Evolutionary conservation across 1,284 basidiomycete species (phyloP), one percentile per base, ranked within the genome.

Genomic region (Rhodotorula sp.): DNA sequence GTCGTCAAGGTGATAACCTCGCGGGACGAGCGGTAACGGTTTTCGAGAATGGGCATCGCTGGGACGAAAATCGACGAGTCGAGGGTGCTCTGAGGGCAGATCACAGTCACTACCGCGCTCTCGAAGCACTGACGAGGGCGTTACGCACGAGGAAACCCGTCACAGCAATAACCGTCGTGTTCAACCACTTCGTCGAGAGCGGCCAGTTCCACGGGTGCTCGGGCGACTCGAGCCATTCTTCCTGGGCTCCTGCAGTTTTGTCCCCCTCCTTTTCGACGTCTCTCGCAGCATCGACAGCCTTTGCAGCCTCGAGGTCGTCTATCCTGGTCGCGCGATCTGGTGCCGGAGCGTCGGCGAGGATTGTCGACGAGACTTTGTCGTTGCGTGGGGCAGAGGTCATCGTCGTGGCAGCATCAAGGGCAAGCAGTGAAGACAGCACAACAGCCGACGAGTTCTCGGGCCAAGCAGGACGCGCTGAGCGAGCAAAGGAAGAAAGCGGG

Each of bases 11-110:
- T 74, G 15, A 77, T 77, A n/a, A 81, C 68, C 69, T 79, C 80
- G 30, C 75, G 73, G 22, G 60, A 54, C 2, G 75, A 73, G 1
- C 76, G 76, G 61, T 80, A 81, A 44, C 79, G 78, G 19, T 66
- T 70, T 66, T 76, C 76, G 11, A 77, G 71, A 2, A 70, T 71
- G 46, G 78, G 75, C 1, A 79, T 72, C 2, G 78, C 79, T 0
- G 81, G 79, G 4, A 81, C 79, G 57, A 77, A 77, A 30, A 81
- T 79, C 9, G 74, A 77, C 44, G 76, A 78, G n/a, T 78, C 80
- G 15, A 72, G 74, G 4, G 80, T 81, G 24, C 60, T 62, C 39
- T 44, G 39, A 10, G 39, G 39, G 9, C 11, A 3, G 7, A 44
- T 15, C 39, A 44, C 9, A 13, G 3, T 44, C 39, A 44, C 3